Percentiles rank a stretch among this genome's conserved stretches.
These are phyloP conservation scores for Taphrina sp. DNA, from an alignment of 1,139 yeast species.

Conservation along the genomic window DNA sequence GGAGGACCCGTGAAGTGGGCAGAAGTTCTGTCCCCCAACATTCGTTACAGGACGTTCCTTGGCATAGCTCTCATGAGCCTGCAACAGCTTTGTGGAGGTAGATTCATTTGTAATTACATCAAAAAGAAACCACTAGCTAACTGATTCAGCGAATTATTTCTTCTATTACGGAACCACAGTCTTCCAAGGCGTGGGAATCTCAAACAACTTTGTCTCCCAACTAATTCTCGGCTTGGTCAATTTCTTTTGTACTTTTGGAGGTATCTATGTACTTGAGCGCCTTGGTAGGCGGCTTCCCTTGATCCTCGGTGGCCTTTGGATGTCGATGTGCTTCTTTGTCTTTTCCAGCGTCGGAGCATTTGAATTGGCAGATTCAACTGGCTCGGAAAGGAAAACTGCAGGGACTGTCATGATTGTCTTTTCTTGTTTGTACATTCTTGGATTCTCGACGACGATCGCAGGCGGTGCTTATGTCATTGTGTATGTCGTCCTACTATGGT, in stretches of 20 bases:
- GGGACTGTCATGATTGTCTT: constrained; percentile 73
- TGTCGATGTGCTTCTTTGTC: constrained; percentile 63
- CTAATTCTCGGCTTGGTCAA: constrained; percentile 76
- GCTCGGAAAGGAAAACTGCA: constrained; percentile 44
- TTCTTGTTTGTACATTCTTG: constrained; percentile 74
- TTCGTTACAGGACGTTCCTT: constrained; percentile 46
- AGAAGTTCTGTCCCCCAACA: constrained; percentile 7
- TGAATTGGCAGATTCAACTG: constrained; percentile 42
- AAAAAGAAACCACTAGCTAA: not conserved
- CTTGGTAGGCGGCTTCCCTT: constrained; percentile 70
- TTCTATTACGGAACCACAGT: constrained; percentile 65
- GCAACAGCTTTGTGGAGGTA: constrained; percentile 68
- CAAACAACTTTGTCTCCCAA: constrained; percentile 61
- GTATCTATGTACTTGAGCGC: constrained; percentile 63
- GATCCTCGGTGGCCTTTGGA: constrained; percentile 61
- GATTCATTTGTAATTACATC: constrained; percentile 38
- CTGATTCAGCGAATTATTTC: constrained; percentile 46
- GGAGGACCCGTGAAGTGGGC: constrained; percentile 44
- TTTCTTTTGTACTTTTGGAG: constrained; percentile 69
- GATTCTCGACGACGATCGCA: constrained; percentile 85
- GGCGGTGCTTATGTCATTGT: constrained; percentile 73
- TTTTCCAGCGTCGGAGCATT: constrained; percentile 60
- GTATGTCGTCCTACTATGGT: no score
- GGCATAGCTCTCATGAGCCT: constrained; percentile 52
- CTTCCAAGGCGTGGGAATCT: constrained; percentile 53